Percentiles rank a stretch among this genome's conserved stretches.
phyloP scores from a whole-genome alignment of 805 yeast genomes.

The Candida ponderosae region DNA sequence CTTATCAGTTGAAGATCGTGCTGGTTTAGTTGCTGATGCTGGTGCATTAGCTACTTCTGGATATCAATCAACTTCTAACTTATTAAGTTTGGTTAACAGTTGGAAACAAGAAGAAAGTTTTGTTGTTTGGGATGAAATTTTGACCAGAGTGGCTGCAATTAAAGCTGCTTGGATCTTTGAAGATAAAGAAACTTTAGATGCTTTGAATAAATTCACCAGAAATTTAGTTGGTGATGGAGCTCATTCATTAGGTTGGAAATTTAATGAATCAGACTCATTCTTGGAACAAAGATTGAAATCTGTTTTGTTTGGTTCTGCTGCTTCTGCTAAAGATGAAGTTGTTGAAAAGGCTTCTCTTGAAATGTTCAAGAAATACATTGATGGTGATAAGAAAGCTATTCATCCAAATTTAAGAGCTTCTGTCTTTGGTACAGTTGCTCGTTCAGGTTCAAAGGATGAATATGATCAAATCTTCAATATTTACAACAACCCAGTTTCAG shows the following conservation, averaged over 20 bases:
- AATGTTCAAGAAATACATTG: slow-evolving; percentile 43
- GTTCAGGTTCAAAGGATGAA: slow-evolving; percentile 50
- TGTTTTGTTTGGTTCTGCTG: slow-evolving; percentile 53
- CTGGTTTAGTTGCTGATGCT: slow-evolving; percentile 77
- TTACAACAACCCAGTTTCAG: slow-evolving; percentile 50
- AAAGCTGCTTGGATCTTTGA: slow-evolving; percentile 51
- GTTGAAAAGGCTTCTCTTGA: slow-evolving; percentile 39
- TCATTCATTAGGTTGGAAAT: slow-evolving; percentile 56
- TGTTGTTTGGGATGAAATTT: slow-evolving; percentile 62
- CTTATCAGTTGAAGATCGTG: slow-evolving; percentile 68
- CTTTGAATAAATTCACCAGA: slow-evolving; percentile 43
- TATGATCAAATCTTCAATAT: slow-evolving; percentile 56
- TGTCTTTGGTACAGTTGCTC: slow-evolving; percentile 61
- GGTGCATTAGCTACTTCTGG: slow-evolving; percentile 67
- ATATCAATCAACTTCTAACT: slow-evolving; percentile 50
- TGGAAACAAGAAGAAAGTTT: slow-evolving; percentile 56
- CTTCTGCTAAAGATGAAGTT: slow-evolving; percentile 37
- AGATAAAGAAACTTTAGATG: slow-evolving; percentile 34
- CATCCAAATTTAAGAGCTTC: slow-evolving; percentile 67
- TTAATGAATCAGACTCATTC: slow-evolving; percentile 46
- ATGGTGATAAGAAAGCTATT: slow-evolving; percentile 61
- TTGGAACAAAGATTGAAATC: slow-evolving; percentile 62
- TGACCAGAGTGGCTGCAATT: slow-evolving; percentile 38
- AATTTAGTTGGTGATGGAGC: slow-evolving; percentile 50
- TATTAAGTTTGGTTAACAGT: slow-evolving; percentile 48